A percentile compares a stretch with the other conserved stretches of the same genome.
Conservation (phyloP, 139 green algal genomes). For the Zygnema cylindricum region DNA sequence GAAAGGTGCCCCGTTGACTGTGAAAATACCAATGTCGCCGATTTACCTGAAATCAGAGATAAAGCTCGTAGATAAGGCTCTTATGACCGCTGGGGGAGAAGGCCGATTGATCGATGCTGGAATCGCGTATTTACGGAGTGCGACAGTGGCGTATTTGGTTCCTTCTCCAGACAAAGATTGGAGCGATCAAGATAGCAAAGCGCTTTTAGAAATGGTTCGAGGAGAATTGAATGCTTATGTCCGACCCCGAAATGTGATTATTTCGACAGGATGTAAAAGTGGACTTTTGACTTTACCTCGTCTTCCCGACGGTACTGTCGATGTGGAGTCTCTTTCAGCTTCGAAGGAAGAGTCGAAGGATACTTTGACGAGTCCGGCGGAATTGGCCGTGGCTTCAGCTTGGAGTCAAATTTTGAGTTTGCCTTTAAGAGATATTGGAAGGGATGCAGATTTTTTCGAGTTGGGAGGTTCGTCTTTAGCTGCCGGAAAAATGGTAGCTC, state of each 20-base stretch:
- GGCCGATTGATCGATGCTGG: not conserved
- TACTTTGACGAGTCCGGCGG: not conserved
- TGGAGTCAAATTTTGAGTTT: not conserved
- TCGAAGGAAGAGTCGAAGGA: not conserved
- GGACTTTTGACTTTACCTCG: not conserved
- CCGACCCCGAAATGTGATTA: not conserved
- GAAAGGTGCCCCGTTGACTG: not conserved
- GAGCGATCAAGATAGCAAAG: not conserved
- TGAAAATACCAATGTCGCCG: not conserved
- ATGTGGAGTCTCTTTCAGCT: not conserved
- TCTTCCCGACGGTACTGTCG: not conserved
- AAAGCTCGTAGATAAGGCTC: not conserved
- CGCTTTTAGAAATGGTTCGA: not conserved
- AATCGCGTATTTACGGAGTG: not conserved
- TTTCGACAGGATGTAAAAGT: not conserved
- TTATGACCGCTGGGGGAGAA: not conserved
- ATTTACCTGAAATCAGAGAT: not conserved
- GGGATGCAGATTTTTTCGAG: conserved; percentile 41
- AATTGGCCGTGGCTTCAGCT: not conserved
- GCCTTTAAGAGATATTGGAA: not conserved
- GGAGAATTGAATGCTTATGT: conserved; percentile 8
- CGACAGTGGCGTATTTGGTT: not conserved
- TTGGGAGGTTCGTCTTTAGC: conserved; percentile 33
- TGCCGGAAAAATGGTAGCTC: conserved; percentile 15
- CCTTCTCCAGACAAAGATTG: not conserved